Conservation (phyloP, 805 yeast genomes). For the Wickerhamomyces bovis region DNA sequence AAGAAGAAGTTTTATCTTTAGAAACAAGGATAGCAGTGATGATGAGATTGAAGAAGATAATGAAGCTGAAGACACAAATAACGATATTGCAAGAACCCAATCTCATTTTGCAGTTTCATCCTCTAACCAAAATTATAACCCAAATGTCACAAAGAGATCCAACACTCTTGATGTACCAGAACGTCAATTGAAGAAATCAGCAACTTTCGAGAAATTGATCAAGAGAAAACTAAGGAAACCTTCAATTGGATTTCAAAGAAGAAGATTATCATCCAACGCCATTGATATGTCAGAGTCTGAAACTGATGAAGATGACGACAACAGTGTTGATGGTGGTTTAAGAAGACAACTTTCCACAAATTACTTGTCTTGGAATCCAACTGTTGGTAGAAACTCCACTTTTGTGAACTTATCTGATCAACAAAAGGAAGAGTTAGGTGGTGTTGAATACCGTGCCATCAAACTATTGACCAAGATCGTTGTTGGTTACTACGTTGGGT, state of each 20-base stretch:
- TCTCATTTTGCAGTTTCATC: conserved; percentile 32
- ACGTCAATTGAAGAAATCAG: conserved; percentile 30
- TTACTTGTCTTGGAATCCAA: conserved; percentile 86
- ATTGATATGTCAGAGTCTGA: conserved; percentile 15
- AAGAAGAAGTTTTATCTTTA: conserved; percentile 12
- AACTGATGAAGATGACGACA: conserved; percentile 23
- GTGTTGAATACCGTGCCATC: conserved; percentile 91
- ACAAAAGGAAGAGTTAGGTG: conserved; percentile 93
- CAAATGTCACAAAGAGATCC: conserved; percentile 37
- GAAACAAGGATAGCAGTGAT: conserved; percentile 5
- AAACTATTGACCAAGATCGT: conserved; percentile 67
- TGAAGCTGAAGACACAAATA: conserved; percentile 14
- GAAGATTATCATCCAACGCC: conserved; percentile 23
- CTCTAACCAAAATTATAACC: conserved; percentile 30
- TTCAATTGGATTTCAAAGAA: conserved; percentile 20
- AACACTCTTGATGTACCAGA: conserved; percentile 39
- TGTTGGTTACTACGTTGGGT: conserved; percentile 65
- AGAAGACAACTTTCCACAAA: conserved; percentile 43
- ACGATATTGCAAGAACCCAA: conserved; percentile 23
- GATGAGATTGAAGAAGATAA: conserved; percentile 2
- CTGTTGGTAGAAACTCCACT: conserved; percentile 88
- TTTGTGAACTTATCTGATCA: conserved; percentile 75
- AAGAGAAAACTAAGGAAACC: conserved; percentile 28
- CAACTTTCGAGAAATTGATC: conserved; percentile 43
- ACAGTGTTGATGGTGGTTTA: conserved; percentile 28